phyloP scores from a whole-genome alignment of 805 yeast species.

The Komagataella mondaviorum region DNA sequence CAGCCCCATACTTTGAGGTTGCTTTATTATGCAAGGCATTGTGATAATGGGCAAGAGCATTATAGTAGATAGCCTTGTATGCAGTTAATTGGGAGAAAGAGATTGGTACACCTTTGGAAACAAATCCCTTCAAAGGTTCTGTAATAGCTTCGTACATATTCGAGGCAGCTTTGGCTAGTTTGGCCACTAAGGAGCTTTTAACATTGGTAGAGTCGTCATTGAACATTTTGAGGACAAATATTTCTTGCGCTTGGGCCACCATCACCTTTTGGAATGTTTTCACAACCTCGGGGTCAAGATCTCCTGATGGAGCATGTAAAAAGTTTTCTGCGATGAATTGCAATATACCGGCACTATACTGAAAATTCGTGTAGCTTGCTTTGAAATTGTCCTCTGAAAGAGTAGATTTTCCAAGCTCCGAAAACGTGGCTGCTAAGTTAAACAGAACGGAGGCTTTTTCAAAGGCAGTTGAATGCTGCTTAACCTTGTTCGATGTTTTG shows the following conservation, averaged over 20 bases:
- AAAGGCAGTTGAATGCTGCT: conserved; percentile 75
- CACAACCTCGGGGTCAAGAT: conserved; percentile 56
- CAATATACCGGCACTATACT: conserved; percentile 70
- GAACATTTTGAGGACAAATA: conserved; percentile 53
- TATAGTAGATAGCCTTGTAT: conserved; percentile 41
- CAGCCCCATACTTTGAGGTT: conserved; percentile 54
- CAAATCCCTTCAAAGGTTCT: conserved; percentile 26
- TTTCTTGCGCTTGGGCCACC: conserved; percentile 85
- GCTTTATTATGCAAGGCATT: conserved; percentile 42
- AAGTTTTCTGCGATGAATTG: conserved; percentile 66
- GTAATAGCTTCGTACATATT: conserved; percentile 38
- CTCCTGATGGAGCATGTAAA: conserved; percentile 78
- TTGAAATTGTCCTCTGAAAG: conserved; percentile 33
- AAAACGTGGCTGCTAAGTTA: conserved; percentile 57
- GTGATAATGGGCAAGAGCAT: conserved; percentile 46
- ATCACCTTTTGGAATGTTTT: conserved; percentile 48
- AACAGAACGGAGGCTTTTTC: conserved; percentile 81
- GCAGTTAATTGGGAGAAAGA: conserved; percentile 39
- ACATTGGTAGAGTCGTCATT: conserved; percentile 27
- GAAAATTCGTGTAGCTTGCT: conserved; percentile 43
- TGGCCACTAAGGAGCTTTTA: conserved; percentile 63
- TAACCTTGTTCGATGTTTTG: conserved; percentile 26
- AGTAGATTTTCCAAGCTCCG: conserved; percentile 30
- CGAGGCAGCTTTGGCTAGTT: conserved; percentile 53
- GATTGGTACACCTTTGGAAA: conserved; percentile 11